These are phyloP conservation scores for Phialophora tarda DNA, from an alignment of 2,329 filamentous ascomycete genomes.

Conservation along the genomic window DNA sequence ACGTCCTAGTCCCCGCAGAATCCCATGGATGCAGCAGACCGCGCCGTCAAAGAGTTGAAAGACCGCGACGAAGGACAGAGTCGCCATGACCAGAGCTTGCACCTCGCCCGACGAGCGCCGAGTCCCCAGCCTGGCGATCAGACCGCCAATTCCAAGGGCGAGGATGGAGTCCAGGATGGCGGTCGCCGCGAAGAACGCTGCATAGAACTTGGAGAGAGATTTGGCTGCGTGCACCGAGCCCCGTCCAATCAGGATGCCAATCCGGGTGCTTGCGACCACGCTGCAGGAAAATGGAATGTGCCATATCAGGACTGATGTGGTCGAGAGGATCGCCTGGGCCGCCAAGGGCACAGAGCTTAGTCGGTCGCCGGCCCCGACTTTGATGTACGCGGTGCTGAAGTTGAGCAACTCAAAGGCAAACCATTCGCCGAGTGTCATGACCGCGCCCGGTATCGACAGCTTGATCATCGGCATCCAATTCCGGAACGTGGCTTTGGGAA, in stretches of 20 bases:
- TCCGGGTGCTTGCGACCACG: slow-evolving; percentile 77
- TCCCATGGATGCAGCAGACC: slow-evolving; percentile 71
- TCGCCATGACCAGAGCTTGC: slow-evolving; percentile 63
- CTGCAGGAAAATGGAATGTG: slow-evolving; percentile 83
- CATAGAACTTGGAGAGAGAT: slow-evolving; percentile 71
- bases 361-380: slow-evolving; percentile 59
- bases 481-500: slow-evolving; percentile 64
- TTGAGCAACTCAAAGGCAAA: slow-evolving; percentile 83
- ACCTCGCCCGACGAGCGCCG: slow-evolving; percentile 61
- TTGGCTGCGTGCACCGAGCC: slow-evolving; percentile 60
- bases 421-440: slow-evolving; percentile 85
- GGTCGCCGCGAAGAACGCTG: slow-evolving; percentile 65
- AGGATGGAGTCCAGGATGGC: slow-evolving; percentile 72
- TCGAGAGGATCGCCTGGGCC: slow-evolving; percentile 76
- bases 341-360: slow-evolving; percentile 57
- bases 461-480: slow-evolving; percentile 78
- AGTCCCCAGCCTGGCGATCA: slow-evolving; percentile 72
- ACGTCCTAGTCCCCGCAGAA: slow-evolving; percentile 76
- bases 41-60: slow-evolving; percentile 82
- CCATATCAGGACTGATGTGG: slow-evolving; percentile 50
- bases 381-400: slow-evolving; percentile 71
- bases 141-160: slow-evolving; percentile 65
- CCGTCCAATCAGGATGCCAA: slow-evolving; percentile 82
- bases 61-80: slow-evolving; percentile 73
- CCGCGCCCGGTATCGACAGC: slow-evolving; percentile 76